A percentile compares a stretch with the other conserved stretches of the same genome.
phyloP scores from a whole-genome alignment of 768 basidiomycete genomes.

The Collybia sp. region DNA sequence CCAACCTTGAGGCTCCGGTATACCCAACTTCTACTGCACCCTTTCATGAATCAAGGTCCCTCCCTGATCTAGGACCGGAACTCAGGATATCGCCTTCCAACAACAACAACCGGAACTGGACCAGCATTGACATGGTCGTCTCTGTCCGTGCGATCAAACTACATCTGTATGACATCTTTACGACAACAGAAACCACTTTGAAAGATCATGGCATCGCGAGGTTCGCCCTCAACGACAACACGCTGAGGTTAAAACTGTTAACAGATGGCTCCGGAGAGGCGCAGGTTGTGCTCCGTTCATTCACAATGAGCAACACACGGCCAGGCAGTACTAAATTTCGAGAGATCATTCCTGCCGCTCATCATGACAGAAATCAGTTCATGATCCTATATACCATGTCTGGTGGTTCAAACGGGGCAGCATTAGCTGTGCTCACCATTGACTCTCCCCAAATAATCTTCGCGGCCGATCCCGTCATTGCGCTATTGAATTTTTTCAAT shows the following conservation, averaged over 20 bases:
- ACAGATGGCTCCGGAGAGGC: slow-evolving; percentile 83
- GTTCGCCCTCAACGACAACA: slow-evolving; percentile 79
- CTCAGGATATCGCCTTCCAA: slow-evolving; percentile 29
- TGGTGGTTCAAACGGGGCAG: slow-evolving; percentile 47
- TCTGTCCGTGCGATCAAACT: slow-evolving; percentile 69
- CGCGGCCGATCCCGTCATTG: slow-evolving; percentile 86
- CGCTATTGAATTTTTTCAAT: slow-evolving; percentile 81
- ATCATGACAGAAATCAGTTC: slow-evolving; percentile 86
- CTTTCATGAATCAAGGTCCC: slow-evolving; percentile 5
- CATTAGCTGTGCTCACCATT: slow-evolving; percentile 80
- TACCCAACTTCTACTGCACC: slow-evolving; percentile 21
- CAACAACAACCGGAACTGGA: slow-evolving; percentile 39
- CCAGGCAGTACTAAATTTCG: slow-evolving; percentile 81
- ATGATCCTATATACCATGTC: slow-evolving; percentile 87
- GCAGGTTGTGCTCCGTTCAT: slow-evolving; percentile 84
- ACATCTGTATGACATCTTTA: slow-evolving; percentile 77
- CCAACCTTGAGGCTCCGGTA: slow-evolving; percentile 11
- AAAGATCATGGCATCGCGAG: slow-evolving; percentile 79
- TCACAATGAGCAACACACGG: slow-evolving; percentile 87
- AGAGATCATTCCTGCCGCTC: slow-evolving; percentile 91
- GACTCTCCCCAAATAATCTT: slow-evolving; percentile 94
- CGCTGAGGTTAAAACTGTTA: slow-evolving; percentile 74
- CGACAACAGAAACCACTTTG: slow-evolving; percentile 49
- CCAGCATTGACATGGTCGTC: slow-evolving; percentile 70
- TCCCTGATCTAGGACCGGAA: slow-evolving; percentile 52